A percentile compares a stretch with the other conserved stretches of the same genome.
These are phyloP conservation scores for Coelastrella sp. DNA, from an alignment of 139 green algal species.

Conservation along the genomic window DNA sequence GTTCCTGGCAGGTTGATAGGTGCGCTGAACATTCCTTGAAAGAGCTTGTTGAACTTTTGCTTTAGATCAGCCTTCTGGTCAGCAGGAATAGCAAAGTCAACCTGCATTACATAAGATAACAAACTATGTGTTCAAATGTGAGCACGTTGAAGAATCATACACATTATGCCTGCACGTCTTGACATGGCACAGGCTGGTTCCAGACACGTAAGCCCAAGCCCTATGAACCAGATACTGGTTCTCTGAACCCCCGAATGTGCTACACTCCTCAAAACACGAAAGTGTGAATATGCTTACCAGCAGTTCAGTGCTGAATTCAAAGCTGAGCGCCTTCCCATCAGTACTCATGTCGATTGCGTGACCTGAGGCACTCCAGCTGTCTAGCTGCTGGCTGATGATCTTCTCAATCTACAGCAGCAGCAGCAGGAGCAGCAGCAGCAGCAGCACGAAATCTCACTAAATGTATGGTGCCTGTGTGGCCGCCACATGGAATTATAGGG, in stretches of 20 bases:
- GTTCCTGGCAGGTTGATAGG: conserved; percentile 17
- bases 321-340: background rate
- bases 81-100: conserved; percentile 31
- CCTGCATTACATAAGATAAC: background rate
- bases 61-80: conserved; percentile 23
- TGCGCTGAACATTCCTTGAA: conserved; percentile 35
- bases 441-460: background rate
- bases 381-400: conserved; percentile 25
- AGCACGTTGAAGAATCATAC: background rate
- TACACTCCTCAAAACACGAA: background rate
- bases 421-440: background rate
- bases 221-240: too few species aligned
- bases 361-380: background rate
- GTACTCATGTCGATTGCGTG: background rate
- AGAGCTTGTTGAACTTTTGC: background rate
- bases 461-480: too few species aligned
- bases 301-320: conserved; percentile 42
- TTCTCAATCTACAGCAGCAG: background rate
- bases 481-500: too few species aligned
- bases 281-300: conserved; percentile 2
- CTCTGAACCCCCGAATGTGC: too few species aligned
- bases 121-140: too few species aligned
- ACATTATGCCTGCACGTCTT: background rate
- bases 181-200: too few species aligned
- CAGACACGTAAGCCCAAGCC: too few species aligned